A percentile compares a stretch with the other conserved stretches of the same genome.
Evolutionary conservation across 1,139 yeast species (phyloP).

Genomic region (Zygosaccharomyces sapae): DNA sequence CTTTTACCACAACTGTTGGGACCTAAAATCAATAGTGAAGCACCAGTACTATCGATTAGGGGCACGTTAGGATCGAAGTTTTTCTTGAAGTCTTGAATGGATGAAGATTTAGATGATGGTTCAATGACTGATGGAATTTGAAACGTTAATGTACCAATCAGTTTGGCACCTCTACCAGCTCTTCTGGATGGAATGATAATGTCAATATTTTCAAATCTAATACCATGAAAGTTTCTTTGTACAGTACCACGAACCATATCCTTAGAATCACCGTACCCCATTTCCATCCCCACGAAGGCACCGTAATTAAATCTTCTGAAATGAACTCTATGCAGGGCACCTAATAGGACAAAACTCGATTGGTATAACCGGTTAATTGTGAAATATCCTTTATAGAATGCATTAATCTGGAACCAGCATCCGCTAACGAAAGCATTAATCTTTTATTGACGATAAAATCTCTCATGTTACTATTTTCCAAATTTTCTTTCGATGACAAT

Average conservation of each 20-base stretch:
- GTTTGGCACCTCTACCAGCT: constrained; percentile 52
- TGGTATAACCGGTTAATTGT: constrained; percentile 86
- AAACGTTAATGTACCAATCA: constrained; percentile 61
- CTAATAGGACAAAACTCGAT: constrained; percentile 74
- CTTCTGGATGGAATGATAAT: constrained; percentile 70
- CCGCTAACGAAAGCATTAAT: constrained; percentile 84
- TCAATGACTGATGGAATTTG: constrained; percentile 47
- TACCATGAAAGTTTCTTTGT: constrained; percentile 72
- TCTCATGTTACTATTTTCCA: constrained; percentile 62
- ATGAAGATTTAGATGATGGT: constrained; percentile 25
- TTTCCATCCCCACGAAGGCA: constrained; percentile 24
- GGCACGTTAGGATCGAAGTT: constrained; percentile 26
- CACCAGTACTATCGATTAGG: constrained; percentile 41
- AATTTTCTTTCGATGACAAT: constrained; percentile 37
- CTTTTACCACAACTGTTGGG: constrained; percentile 90
- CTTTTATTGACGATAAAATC: constrained; percentile 88
- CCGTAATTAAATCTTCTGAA: constrained; percentile 65
- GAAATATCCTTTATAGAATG: constrained; percentile 92
- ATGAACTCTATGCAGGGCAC: constrained; percentile 79
- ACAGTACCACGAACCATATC: constrained; percentile 73
- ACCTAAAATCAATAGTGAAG: constrained; percentile 76
- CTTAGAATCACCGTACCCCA: constrained; percentile 10
- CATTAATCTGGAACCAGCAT: constrained; percentile 96
- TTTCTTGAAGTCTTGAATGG: constrained; percentile 25
- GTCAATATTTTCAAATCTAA: constrained; percentile 78